A percentile compares a stretch with the other conserved stretches of the same genome.
These are phyloP conservation scores for Suillus lakei DNA, from an alignment of 768 basidiomycete species.

Conservation along the genomic window DNA sequence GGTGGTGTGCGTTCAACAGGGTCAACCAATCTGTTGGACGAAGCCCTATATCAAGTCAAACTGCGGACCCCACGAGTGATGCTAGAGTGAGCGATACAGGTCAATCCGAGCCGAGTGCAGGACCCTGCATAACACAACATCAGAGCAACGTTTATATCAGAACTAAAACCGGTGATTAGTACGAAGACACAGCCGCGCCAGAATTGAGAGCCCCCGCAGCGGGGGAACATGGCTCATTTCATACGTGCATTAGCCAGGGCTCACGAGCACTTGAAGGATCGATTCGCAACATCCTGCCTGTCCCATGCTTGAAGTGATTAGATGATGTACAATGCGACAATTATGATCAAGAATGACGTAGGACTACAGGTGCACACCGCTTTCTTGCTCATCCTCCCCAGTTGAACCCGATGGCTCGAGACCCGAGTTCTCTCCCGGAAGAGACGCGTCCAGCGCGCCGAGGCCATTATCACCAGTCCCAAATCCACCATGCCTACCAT, in stretches of 20 bases:
- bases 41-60: background rate
- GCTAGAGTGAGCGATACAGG: background rate
- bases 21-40: background rate
- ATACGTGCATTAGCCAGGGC: background rate
- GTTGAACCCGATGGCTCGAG: background rate
- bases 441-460: background rate
- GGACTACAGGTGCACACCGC: background rate
- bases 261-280: background rate
- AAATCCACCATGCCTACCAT: conserved; percentile 2
- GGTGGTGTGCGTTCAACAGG: background rate
- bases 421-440: background rate
- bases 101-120: background rate
- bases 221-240: too few species aligned
- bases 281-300: background rate
- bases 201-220: background rate
- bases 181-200: background rate
- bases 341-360: background rate
- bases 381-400: background rate
- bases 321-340: background rate
- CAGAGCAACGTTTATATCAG: background rate
- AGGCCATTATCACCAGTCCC: conserved; percentile 4
- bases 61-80: background rate
- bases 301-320: background rate
- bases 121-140: background rate
- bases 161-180: background rate